Evolutionary conservation across 176 grass and related monocot species (phyloP), one percentile per base, ranked within the genome.

Genomic region (Carex pumila): DNA sequence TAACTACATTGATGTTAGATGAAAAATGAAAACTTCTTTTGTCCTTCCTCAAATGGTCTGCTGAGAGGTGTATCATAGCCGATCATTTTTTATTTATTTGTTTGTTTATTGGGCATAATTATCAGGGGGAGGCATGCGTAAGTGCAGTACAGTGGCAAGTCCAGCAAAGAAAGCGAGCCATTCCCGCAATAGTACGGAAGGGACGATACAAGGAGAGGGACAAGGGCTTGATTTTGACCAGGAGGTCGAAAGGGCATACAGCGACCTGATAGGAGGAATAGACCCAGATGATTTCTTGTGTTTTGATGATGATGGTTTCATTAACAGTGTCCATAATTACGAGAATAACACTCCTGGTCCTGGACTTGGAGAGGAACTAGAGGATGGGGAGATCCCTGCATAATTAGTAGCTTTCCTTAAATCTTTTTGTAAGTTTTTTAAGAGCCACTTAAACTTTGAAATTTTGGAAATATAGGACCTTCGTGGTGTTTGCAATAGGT

Each of bases 321-420:
- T 76, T 32, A 55, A 76, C 19, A 47, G 22, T 55, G 22, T 54
- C 49, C 72, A 32, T 32, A 80, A 86, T 36, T 81, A 70, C 17
- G 88, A 81, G 31, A 18, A 61, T 30, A 3, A 34, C 45, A 11
- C 77, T 64, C 57, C 56, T 53, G 50, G 49, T 64, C 57, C 65
- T 52, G 50, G 59, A 14, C 55, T 67, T 15, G 25, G 32, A 0
- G 87, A 91, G 0, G 93, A 91, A 31, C 39, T 95, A 21, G 91
- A 95, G 88, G 91, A 98, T 72, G 95, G 89, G 30, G 95, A 98
- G 85, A 95, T 98, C 22, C 89, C 90, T 76, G 49, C 72, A 56
- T 54, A 76, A 15, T 76, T 43, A 47, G 37, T 71, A 22, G 68
- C 17, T 71, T 19, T 21, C 21, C 34, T 71, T 45, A 47, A 4